Evolutionary conservation across 2,329 filamentous ascomycete species (phyloP).

Genomic region (Waltergamsia citrina): DNA sequence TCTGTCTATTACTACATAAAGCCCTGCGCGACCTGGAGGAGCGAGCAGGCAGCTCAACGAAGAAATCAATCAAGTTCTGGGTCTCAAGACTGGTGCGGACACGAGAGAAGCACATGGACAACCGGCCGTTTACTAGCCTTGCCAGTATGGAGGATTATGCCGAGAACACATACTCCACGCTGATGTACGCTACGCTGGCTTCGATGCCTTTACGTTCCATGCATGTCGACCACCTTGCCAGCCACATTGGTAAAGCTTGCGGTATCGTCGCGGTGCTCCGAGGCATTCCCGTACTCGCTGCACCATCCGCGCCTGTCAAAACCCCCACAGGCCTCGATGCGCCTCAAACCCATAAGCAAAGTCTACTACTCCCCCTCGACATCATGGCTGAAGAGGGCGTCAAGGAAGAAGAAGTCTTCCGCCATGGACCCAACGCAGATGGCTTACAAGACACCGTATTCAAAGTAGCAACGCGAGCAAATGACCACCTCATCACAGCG

Average conservation of each 20-base stretch:
- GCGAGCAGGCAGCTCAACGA: slow-evolving; percentile 27
- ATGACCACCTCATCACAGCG: slow-evolving; percentile 91
- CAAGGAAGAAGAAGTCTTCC: slow-evolving; percentile 81
- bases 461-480: slow-evolving; percentile 82
- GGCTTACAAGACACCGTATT: slow-evolving; percentile 88
- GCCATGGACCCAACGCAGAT: slow-evolving; percentile 65
- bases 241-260: slow-evolving; percentile 88
- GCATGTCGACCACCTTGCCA: slow-evolving; percentile 84
- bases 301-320: slow-evolving; percentile 44
- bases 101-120: slow-evolving; percentile 73
- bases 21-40: slow-evolving; percentile 55
- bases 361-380: slow-evolving; percentile 75
- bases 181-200: slow-evolving; percentile 82
- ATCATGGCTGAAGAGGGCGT: slow-evolving; percentile 77
- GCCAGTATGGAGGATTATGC: slow-evolving; percentile 76
- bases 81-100: slow-evolving; percentile 69
- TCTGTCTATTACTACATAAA: slow-evolving; percentile 72
- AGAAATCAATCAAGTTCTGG: slow-evolving; percentile 59
- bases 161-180: slow-evolving; percentile 88
- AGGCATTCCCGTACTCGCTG: slow-evolving; percentile 80
- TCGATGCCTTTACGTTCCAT: slow-evolving; percentile 71
- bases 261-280: slow-evolving; percentile 83
- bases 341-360: slow-evolving; percentile 29
- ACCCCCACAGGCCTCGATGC: slow-evolving; percentile 28
- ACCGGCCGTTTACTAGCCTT: slow-evolving; percentile 69